These are phyloP conservation scores for Pichia sp. DNA, from an alignment of 1,139 yeast genomes.

Conservation along the genomic window DNA sequence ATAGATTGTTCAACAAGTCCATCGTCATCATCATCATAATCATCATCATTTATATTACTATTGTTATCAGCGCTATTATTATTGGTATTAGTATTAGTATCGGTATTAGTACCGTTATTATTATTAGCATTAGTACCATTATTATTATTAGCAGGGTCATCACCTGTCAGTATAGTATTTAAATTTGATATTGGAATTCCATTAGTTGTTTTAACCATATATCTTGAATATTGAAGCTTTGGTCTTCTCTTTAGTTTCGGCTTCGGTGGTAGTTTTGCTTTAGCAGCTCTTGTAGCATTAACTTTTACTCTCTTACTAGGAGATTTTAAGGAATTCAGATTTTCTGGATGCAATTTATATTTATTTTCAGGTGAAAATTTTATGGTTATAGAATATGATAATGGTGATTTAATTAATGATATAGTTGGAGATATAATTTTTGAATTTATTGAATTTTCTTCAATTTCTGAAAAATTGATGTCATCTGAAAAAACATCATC, in stretches of 20 bases:
- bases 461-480: conserved; percentile 6
- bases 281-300: neutral
- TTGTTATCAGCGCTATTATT: too few relatives aligned
- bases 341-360: neutral
- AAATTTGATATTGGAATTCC: neutral
- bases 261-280: neutral
- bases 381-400: neutral
- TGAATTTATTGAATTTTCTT: neutral
- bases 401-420: neutral
- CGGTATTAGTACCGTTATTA: conserved; percentile 1
- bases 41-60: too few relatives aligned
- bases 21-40: conserved; percentile 19
- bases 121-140: neutral
- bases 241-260: conserved; percentile 6
- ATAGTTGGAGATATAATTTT: neutral
- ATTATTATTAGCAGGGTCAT: too few relatives aligned
- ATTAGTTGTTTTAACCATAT: conserved; percentile 2
- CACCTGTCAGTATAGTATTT: too few relatives aligned
- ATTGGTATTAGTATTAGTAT: neutral
- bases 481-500: conserved; percentile 11
- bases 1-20: conserved; percentile 25
- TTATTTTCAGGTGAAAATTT: neutral
- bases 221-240: conserved; percentile 8
- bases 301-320: neutral
- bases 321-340: neutral